Conservation (phyloP, 1,284 basidiomycete genomes). For the Hypsizygus ulmarius region DNA sequence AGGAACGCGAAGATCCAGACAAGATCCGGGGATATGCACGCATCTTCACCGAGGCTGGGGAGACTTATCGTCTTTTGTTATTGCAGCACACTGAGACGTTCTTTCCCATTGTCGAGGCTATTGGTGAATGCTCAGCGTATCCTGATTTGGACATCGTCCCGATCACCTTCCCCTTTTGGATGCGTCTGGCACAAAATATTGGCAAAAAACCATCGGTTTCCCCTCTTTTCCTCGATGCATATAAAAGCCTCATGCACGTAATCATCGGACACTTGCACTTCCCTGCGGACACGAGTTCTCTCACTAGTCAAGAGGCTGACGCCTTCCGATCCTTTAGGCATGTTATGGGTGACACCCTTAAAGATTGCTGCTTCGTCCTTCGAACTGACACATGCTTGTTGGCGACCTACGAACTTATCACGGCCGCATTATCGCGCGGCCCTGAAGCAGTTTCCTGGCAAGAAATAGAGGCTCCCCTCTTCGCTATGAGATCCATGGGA, state of each 20-base stretch:
- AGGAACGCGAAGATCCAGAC: conserved; percentile 76
- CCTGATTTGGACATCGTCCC: conserved; percentile 95
- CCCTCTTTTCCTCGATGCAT: conserved; percentile 76
- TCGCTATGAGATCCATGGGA: conserved; percentile 98
- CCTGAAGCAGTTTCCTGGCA: conserved; percentile 77
- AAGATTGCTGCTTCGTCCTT: conserved; percentile 97
- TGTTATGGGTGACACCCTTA: conserved; percentile 98
- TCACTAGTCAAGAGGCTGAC: conserved; percentile 86
- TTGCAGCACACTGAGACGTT: conserved; percentile 88
- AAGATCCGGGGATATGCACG: conserved; percentile 89
- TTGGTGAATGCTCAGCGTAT: conserved; percentile 92
- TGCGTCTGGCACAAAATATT: conserved; percentile 82
- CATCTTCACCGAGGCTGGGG: conserved; percentile 94
- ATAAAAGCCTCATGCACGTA: conserved; percentile 79
- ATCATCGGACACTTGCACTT: conserved; percentile 94
- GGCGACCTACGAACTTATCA: conserved; percentile 80
- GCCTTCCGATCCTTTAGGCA: conserved; percentile 95
- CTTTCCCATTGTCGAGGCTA: conserved; percentile 92
- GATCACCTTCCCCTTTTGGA: conserved; percentile 99
- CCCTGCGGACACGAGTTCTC: conserved; percentile 65
- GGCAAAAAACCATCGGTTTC: conserved; percentile 71
- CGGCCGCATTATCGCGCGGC: conserved; percentile 61
- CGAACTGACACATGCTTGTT: conserved; percentile 85
- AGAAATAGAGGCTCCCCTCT: conserved; percentile 95
- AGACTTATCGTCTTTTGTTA: conserved; percentile 91